phyloP scores from a whole-genome alignment of 805 yeast species.

The Wickerhamomyces kurtzmanii region DNA sequence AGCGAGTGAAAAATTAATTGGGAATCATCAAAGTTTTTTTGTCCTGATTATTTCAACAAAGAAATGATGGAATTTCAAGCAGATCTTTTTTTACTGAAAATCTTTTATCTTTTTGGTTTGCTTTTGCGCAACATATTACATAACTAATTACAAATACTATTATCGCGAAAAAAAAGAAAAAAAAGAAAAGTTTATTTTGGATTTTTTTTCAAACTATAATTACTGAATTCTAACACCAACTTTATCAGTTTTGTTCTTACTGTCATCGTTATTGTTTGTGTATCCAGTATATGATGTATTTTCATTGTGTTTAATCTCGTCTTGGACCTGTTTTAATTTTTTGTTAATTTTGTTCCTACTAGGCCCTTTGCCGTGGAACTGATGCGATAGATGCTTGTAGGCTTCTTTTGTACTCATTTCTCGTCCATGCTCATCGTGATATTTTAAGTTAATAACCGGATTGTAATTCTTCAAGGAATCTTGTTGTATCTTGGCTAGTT shows the following conservation, averaged over 20 bases:
- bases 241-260: not conserved
- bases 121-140: no score
- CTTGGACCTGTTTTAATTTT: constrained; percentile 10
- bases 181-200: no score
- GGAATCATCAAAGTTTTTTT: not conserved
- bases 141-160: no score
- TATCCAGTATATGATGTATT: not conserved
- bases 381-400: constrained; percentile 48
- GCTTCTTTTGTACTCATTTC: constrained; percentile 43
- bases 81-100: no score
- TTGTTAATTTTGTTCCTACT: constrained; percentile 13
- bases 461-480: constrained; percentile 22
- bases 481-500: constrained; percentile 7
- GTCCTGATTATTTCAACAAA: not conserved
- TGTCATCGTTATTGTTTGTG: not conserved
- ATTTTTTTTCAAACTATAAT: not conserved
- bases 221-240: constrained; percentile 1
- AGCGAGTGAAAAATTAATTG: not conserved
- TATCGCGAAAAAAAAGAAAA: no score
- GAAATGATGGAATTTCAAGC: no score
- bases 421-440: constrained; percentile 43
- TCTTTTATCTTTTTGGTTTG: no score
- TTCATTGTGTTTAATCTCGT: constrained; percentile 4
- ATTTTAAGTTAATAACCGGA: constrained; percentile 38
- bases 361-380: constrained; percentile 41